Evolutionary conservation across 2,329 filamentous ascomycete genomes (phyloP).

Genomic region (Trichoderma breve): DNA sequence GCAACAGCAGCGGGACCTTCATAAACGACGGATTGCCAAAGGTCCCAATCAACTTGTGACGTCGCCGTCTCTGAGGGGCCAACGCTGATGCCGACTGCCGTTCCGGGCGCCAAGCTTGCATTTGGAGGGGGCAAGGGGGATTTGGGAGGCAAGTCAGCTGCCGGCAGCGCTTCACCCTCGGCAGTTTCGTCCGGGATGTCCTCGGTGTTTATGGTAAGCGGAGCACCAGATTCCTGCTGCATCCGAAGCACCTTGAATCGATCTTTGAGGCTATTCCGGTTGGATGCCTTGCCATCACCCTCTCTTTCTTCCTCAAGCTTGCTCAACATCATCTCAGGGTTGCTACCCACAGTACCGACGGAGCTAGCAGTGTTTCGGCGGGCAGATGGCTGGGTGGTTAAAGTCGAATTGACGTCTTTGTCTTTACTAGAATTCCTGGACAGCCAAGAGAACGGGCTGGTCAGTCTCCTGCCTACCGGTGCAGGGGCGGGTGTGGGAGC

Average conservation of each 20-base stretch:
- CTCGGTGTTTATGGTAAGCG: conserved; percentile 52
- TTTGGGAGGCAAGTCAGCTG: conserved; percentile 34
- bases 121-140: conserved; percentile 64
- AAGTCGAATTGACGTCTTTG: conserved; percentile 53
- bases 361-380: conserved; percentile 76
- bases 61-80: conserved; percentile 70
- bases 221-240: conserved; percentile 67
- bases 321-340: conserved; percentile 75
- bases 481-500: conserved; percentile 23
- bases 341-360: conserved; percentile 73
- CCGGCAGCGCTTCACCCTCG: conserved; percentile 28
- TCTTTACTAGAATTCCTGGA: conserved; percentile 64
- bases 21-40: conserved; percentile 96
- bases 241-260: conserved; percentile 75
- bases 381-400: conserved; percentile 46
- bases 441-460: conserved; percentile 84
- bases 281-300: conserved; percentile 45
- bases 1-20: conserved; percentile 88
- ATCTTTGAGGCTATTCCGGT: conserved; percentile 67
- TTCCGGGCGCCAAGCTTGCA: conserved; percentile 74
- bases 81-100: conserved; percentile 75
- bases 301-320: conserved; percentile 72
- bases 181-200: conserved; percentile 41
- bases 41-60: conserved; percentile 90
- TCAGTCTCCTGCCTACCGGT: conserved; percentile 66